Percentiles rank a stretch among this genome's conserved stretches.
Conservation (phyloP, 208 protist species). For the Wallacemonas collosoma region DNA sequence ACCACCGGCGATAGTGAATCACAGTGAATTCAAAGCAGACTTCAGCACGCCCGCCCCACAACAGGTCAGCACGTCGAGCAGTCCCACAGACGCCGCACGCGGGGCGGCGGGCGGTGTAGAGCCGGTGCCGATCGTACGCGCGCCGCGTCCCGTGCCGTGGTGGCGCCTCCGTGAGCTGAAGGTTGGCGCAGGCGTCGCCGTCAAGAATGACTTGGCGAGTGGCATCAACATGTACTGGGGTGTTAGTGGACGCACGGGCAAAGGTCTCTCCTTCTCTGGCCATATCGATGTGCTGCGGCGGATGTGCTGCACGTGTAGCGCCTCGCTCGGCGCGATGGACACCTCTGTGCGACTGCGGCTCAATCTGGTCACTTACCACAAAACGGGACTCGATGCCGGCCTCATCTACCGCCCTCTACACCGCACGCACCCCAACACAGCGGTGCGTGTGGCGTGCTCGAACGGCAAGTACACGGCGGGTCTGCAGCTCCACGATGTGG, state of each 20-base stretch:
- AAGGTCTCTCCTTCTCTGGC: slow-evolving; percentile 42
- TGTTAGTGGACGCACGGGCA: slow-evolving; percentile 42
- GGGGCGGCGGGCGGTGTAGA: no score
- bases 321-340: slow-evolving; percentile 44
- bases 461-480: slow-evolving; percentile 46
- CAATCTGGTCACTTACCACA: slow-evolving; percentile 78
- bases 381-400: slow-evolving; percentile 66
- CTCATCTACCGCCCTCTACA: slow-evolving; percentile 53
- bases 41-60: background rate
- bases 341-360: slow-evolving; percentile 61
- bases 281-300: slow-evolving; percentile 80
- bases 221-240: slow-evolving; percentile 83
- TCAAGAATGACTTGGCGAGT: slow-evolving; percentile 70
- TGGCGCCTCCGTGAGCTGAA: slow-evolving; percentile 56
- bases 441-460: slow-evolving; percentile 43
- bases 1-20: no score
- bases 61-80: background rate
- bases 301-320: slow-evolving; percentile 62
- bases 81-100: background rate
- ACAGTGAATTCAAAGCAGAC: background rate
- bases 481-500: slow-evolving; percentile 53
- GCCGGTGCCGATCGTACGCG: background rate
- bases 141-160: slow-evolving; percentile 22
- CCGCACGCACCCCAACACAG: slow-evolving; percentile 27
- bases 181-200: slow-evolving; percentile 56